phyloP scores from a whole-genome alignment of 2,329 filamentous ascomycete genomes.

The Camptophora hylomeconis region DNA sequence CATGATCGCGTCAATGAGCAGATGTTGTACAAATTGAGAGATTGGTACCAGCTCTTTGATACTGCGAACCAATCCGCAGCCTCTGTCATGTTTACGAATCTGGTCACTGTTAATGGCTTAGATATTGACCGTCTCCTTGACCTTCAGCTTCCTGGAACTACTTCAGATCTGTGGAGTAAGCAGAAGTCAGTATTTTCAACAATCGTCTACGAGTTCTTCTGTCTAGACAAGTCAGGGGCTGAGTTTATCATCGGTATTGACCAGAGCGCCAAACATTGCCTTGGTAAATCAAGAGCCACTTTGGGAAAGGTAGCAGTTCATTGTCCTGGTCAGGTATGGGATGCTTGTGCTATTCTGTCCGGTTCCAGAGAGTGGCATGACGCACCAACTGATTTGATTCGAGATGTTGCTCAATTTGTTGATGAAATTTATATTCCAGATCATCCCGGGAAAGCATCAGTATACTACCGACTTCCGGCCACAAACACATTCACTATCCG shows the following conservation, averaged over 20 bases:
- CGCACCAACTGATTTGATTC: slow-evolving; percentile 17
- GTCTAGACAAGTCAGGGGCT: slow-evolving; percentile 20
- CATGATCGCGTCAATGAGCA: slow-evolving; percentile 8
- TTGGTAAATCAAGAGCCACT: slow-evolving; percentile 17
- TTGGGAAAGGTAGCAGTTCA: slow-evolving; percentile 27
- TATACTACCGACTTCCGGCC: slow-evolving; percentile 20
- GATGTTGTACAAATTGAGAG: slow-evolving; percentile 11
- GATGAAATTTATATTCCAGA: slow-evolving; percentile 24
- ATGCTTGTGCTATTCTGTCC: slow-evolving; percentile 22
- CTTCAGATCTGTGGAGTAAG: slow-evolving; percentile 1
- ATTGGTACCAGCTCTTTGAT: slow-evolving; percentile 24
- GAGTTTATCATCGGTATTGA: slow-evolving; percentile 23
- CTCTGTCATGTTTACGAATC: slow-evolving; percentile 23
- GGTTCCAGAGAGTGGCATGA: slow-evolving; percentile 18
- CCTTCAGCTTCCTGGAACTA: slow-evolving; percentile 17
- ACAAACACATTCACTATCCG: slow-evolving; percentile 13
- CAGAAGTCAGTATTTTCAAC: slow-evolving; percentile 4
- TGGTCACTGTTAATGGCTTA: slow-evolving; percentile 26
- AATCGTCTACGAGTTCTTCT: slow-evolving; percentile 28
- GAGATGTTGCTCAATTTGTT: slow-evolving; percentile 21
- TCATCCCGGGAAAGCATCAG: slow-evolving; percentile 19
- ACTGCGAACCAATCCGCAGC: slow-evolving; percentile 1
- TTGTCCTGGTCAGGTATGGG: slow-evolving; percentile 27
- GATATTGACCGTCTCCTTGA: slow-evolving; percentile 28
- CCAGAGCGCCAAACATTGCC: slow-evolving; percentile 19